A percentile compares a stretch with the other conserved stretches of the same genome.
phyloP scores from a whole-genome alignment of 2,329 filamentous ascomycete genomes.

The Trichoderma lentiforme region DNA sequence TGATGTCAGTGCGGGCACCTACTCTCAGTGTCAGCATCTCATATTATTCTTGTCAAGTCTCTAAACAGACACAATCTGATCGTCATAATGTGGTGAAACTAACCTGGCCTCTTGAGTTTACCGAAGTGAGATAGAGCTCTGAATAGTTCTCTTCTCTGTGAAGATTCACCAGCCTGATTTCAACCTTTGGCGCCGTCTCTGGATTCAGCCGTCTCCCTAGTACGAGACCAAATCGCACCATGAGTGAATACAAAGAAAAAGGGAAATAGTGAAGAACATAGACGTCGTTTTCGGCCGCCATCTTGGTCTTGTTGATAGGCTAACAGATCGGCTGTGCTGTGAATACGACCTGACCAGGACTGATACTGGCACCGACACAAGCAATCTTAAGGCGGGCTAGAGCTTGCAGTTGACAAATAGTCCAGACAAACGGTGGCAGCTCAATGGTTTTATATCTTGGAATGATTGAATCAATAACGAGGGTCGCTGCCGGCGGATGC shows the following conservation, averaged over 20 bases:
- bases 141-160: slow-evolving; percentile 28
- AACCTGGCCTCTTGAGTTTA: slow-evolving; percentile 31
- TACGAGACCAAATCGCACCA: slow-evolving; percentile 30
- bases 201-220: slow-evolving; percentile 26
- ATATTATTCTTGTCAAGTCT: background rate
- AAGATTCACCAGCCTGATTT: slow-evolving; percentile 28
- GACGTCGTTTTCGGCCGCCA: background rate
- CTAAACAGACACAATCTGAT: background rate
- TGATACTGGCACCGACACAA: background rate
- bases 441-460: background rate
- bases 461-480: background rate
- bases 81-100: background rate
- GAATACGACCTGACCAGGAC: background rate
- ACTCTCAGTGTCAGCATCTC: background rate
- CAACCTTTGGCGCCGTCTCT: slow-evolving; percentile 25
- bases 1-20: slow-evolving; percentile 31
- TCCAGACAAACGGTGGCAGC: background rate
- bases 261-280: slow-evolving; percentile 32
- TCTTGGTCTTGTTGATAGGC: background rate
- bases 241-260: slow-evolving; percentile 32
- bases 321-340: too few species aligned
- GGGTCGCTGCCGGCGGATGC: background rate
- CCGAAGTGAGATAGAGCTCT: slow-evolving; percentile 28
- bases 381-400: background rate
- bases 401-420: background rate